Base-by-base conservation (phyloP, 2,329 filamentous ascomycete species). In the Dothideomycetidae sp. region DNA sequence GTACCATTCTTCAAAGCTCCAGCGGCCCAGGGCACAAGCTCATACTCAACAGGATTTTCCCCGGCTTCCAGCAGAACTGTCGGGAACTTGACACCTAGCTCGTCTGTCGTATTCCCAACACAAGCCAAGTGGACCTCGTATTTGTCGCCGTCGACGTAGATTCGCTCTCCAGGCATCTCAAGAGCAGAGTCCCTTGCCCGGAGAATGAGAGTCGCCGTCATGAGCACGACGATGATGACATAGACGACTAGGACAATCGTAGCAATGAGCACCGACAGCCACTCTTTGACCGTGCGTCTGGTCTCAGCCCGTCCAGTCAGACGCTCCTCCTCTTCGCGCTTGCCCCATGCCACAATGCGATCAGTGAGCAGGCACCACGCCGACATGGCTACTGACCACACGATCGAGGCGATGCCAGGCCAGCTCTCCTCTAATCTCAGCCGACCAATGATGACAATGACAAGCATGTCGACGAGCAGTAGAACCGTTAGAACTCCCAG, bases 61-160 rank as follows among this genome's bases (percentile, higher is more conserved):
- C 83, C 86, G 2, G 76, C 83, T 55, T 96, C 88, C 3, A 96
- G 66, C 9, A 98, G 64, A 4, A 96, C 72, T 0, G 90, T 96
- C 1, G 85, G 78, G n/a, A 72, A 54, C 16, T 65, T 67, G 5
- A 64, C 63, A 10, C 71, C 76, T 11, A 66, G 51, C 1, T 58
- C 73, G 12, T 66, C 51, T 32, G 68, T 70, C 44, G 58, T 53
- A 36, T 84, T 81, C n/a, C 86, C 86, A 12, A 78, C 61, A 53
- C 88, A 96, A 51, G 79, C 79, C 2, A 96, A 62, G 50, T 98
- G 90, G 11, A 98, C 73, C 47, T 78, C 70, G 54, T 94, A 96
- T 53, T 86, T 86, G 58, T 77, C 68, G 19, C 74, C 75, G 47
- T 94, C 84, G 9, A 98, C 86, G 56, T 70, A 76, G 56, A 84